These are phyloP conservation scores for Candida sanyaensis DNA, from an alignment of 1,139 yeast genomes.

Conservation along the genomic window DNA sequence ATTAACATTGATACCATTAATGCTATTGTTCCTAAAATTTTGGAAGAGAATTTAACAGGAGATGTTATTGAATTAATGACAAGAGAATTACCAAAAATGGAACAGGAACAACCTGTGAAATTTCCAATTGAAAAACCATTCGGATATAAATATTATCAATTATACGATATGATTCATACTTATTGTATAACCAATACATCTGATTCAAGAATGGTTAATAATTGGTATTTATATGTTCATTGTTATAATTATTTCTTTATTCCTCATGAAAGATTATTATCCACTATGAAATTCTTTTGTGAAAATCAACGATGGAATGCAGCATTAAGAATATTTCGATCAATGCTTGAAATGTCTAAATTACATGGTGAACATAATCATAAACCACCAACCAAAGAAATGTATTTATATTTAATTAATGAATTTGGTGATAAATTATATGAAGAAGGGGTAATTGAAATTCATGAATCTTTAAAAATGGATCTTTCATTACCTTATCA, in stretches of 20 bases:
- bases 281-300: slow-evolving; percentile 63
- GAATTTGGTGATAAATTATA: slow-evolving; percentile 63
- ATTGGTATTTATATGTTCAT: slow-evolving; percentile 67
- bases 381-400: slow-evolving; percentile 66
- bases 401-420: slow-evolving; percentile 61
- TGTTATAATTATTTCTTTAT: slow-evolving; percentile 60
- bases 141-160: slow-evolving; percentile 27
- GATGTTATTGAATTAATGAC: slow-evolving; percentile 61
- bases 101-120: slow-evolving; percentile 25
- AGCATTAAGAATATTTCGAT: slow-evolving; percentile 64
- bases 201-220: slow-evolving; percentile 47
- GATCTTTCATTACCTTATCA: slow-evolving; percentile 59
- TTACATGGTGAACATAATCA: slow-evolving; percentile 46
- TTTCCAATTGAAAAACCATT: slow-evolving; percentile 29
- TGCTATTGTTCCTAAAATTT: slow-evolving; percentile 47
- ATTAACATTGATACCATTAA: slow-evolving; percentile 45
- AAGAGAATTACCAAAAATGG: slow-evolving; percentile 57
- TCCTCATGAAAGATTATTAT: slow-evolving; percentile 62
- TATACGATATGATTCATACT: slow-evolving; percentile 44
- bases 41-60: slow-evolving; percentile 51
- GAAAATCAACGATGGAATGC: slow-evolving; percentile 60
- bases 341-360: slow-evolving; percentile 58
- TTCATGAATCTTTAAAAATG: slow-evolving; percentile 67
- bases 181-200: slow-evolving; percentile 46
- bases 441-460: slow-evolving; percentile 67